These are phyloP conservation scores for Microbotryum saponariae DNA, from an alignment of 1,284 basidiomycete genomes.

Conservation along the genomic window DNA sequence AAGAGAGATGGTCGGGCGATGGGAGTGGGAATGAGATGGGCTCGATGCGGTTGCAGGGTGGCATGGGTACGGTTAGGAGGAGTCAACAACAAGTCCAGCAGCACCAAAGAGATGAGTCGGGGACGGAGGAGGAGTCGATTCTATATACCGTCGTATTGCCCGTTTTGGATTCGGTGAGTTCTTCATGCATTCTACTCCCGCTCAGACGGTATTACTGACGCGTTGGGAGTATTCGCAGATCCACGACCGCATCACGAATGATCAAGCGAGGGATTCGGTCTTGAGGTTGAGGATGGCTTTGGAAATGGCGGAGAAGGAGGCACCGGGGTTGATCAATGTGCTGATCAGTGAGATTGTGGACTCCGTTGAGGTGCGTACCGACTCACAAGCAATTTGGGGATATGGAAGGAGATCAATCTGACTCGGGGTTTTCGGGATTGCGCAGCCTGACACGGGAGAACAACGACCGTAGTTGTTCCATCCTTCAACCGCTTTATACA, in stretches of 20 bases:
- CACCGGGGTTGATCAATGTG: constrained; percentile 44
- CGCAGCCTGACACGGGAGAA: too few species aligned
- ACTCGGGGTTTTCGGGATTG: too few species aligned
- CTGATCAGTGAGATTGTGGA: constrained; percentile 48
- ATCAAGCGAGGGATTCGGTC: constrained; percentile 74
- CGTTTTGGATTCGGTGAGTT: constrained; percentile 72
- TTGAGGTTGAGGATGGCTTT: constrained; percentile 79
- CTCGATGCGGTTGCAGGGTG: constrained; percentile 1
- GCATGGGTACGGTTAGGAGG: neutral
- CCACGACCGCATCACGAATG: constrained; percentile 76
- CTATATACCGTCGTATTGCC: constrained; percentile 89
- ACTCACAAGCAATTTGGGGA: too few species aligned
- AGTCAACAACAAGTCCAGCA: neutral
- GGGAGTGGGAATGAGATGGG: neutral
- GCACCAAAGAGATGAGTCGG: constrained; percentile 48
- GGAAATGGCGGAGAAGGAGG: constrained; percentile 76
- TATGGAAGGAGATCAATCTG: too few species aligned
- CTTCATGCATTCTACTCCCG: too few species aligned
- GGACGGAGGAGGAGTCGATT: constrained; percentile 68
- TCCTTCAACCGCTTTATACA: too few species aligned
- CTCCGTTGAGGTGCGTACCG: constrained; percentile 22
- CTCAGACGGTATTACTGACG: neutral
- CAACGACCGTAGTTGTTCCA: too few species aligned
- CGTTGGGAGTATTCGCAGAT: constrained; percentile 51
- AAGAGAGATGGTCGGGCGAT: neutral